Evolutionary conservation across 306 rosid genomes (phyloP).

Genomic region (Quercus engelmannii): DNA sequence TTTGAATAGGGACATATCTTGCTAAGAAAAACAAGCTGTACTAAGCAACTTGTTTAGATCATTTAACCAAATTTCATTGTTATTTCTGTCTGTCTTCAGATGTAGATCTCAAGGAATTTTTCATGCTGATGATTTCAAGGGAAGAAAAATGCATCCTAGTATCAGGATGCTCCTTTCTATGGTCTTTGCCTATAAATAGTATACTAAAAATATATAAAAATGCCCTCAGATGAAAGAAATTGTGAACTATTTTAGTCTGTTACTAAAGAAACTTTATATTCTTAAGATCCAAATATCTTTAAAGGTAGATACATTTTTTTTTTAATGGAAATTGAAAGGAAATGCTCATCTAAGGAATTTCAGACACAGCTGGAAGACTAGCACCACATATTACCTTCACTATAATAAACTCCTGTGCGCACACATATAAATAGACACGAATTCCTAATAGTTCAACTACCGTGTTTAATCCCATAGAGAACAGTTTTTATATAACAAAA

Average conservation of each 20-base stretch:
- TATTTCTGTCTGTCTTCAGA: neutral
- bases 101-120: conserved; percentile 5
- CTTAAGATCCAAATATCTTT: neutral
- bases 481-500: neutral
- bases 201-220: neutral
- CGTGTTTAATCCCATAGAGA: neutral
- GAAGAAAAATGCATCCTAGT: neutral
- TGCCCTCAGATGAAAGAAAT: neutral
- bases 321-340: neutral
- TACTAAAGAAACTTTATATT: neutral
- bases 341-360: neutral
- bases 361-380: neutral
- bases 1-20: neutral
- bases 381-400: neutral
- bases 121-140: neutral
- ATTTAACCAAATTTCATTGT: neutral
- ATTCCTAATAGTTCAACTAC: neutral
- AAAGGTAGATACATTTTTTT: neutral
- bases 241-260: neutral
- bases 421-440: neutral
- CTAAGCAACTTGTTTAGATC: neutral
- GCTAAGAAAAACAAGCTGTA: neutral
- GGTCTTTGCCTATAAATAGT: no score
- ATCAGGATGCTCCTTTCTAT: no score
- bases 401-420: neutral